Conservation (phyloP, 2,329 filamentous ascomycete genomes). For the Penicillium sp. region DNA sequence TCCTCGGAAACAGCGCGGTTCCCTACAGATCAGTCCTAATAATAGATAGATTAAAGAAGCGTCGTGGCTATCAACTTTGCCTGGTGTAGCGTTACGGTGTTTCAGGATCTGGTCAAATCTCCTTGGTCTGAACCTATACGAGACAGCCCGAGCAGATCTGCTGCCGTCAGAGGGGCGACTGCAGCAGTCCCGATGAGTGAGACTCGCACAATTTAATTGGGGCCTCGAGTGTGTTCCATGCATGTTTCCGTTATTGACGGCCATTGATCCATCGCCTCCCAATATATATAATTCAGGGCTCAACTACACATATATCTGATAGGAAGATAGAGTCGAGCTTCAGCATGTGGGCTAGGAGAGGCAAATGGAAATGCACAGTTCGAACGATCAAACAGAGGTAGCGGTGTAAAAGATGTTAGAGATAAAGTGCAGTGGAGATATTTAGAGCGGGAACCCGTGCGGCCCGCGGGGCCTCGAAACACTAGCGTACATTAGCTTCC, state of each 20-base stretch:
- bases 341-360: background rate
- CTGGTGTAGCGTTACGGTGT: no score
- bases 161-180: background rate
- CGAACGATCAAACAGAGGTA: background rate
- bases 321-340: background rate
- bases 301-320: background rate
- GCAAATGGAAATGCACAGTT: background rate
- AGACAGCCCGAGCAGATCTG: slow-evolving; percentile 8
- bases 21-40: no score
- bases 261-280: background rate
- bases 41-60: no score
- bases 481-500: background rate
- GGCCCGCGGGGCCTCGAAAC: background rate
- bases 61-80: no score
- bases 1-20: no score
- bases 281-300: background rate
- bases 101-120: no score
- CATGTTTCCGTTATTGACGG: background rate
- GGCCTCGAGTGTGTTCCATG: background rate
- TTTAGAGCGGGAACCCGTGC: background rate
- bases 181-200: background rate
- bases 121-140: slow-evolving; percentile 10
- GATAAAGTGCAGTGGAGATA: slow-evolving; percentile 12
- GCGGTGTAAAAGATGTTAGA: slow-evolving; percentile 15
- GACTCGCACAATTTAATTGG: background rate